A percentile compares a stretch with the other conserved stretches of the same genome.
Conservation (phyloP, 495 filamentous ascomycete genomes). For the Aspergillus egyptiacus region DNA sequence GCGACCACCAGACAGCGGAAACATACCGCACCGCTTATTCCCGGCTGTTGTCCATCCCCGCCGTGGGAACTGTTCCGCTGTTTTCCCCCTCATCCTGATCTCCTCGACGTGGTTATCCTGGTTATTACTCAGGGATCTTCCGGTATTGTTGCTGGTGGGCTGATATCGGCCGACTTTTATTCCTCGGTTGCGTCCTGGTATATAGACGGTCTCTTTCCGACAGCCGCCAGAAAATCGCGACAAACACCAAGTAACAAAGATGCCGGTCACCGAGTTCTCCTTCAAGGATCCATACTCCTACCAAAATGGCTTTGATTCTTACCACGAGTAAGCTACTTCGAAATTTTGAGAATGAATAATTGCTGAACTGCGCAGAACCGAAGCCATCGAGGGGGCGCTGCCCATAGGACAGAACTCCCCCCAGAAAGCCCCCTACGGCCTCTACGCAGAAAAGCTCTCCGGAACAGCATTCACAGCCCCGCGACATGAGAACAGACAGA, state of each 20-base stretch:
- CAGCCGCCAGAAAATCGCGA: not conserved
- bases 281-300: conserved; percentile 53
- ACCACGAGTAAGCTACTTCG: conserved; percentile 47
- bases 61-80: conserved; percentile 20
- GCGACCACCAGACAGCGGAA: conserved; percentile 19
- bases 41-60: conserved; percentile 14
- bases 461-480: conserved; percentile 92
- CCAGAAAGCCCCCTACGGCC: conserved; percentile 75
- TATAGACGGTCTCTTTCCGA: not conserved
- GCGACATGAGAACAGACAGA: conserved; percentile 79
- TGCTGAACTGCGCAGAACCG: conserved; percentile 28
- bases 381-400: conserved; percentile 53
- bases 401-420: conserved; percentile 77
- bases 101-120: not conserved
- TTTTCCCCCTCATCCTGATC: conserved; percentile 3
- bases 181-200: not conserved
- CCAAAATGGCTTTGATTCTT: conserved; percentile 53
- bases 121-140: not conserved
- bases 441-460: conserved; percentile 91
- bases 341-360: not conserved
- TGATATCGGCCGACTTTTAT: not conserved
- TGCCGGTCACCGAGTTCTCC: conserved; percentile 53
- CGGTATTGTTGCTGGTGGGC: too few relatives aligned
- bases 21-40: conserved; percentile 24
- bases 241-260: conserved; percentile 22